phyloP scores from a whole-genome alignment of 2,329 filamentous ascomycete genomes.

The Ophiocordyceps unilateralis region DNA sequence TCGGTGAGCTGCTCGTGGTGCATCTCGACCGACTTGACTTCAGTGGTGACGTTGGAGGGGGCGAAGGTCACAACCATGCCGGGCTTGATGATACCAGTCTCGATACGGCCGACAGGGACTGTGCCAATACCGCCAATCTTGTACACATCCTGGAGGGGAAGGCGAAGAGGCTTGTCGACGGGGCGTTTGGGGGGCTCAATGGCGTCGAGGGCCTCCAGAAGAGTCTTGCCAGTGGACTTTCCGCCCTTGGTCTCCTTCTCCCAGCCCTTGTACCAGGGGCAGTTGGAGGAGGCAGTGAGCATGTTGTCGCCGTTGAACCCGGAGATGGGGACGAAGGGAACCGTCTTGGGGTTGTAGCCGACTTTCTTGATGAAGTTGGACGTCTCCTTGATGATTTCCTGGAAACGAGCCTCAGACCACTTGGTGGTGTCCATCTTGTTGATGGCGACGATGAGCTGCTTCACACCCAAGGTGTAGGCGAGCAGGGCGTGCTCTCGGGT shows the following conservation, averaged over 20 bases:
- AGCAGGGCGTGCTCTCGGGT: slow-evolving; percentile 99
- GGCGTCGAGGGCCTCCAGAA: slow-evolving; percentile 95
- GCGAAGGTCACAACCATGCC: slow-evolving; percentile 96
- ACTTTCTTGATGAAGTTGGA: slow-evolving; percentile 99
- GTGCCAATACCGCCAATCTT: slow-evolving; percentile 99
- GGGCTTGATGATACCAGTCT: slow-evolving; percentile 92
- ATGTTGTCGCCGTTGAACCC: slow-evolving; percentile 99
- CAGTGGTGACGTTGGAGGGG: slow-evolving; percentile 96
- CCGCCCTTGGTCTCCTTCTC: slow-evolving; percentile 86
- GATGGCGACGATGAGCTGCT: slow-evolving; percentile 99
- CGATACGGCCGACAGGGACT: slow-evolving; percentile 99
- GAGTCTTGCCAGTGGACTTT: slow-evolving; percentile 87
- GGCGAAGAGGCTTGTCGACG: slow-evolving; percentile 98
- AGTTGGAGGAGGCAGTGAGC: slow-evolving; percentile 77
- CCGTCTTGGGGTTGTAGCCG: slow-evolving; percentile 98
- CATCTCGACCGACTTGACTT: slow-evolving; percentile 99
- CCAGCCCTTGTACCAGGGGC: slow-evolving; percentile 99
- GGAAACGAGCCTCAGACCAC: slow-evolving; percentile 91
- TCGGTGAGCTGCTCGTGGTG: slow-evolving; percentile 97
- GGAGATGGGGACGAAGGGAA: slow-evolving; percentile 98
- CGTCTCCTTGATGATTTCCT: slow-evolving; percentile 99
- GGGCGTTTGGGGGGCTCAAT: slow-evolving; percentile 88
- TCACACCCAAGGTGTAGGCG: slow-evolving; percentile 98
- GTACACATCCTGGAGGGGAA: slow-evolving; percentile 99
- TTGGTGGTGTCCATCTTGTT: slow-evolving; percentile 99